Conservation (phyloP, 2,329 filamentous ascomycete species). For the Cladosporium colombiae region DNA sequence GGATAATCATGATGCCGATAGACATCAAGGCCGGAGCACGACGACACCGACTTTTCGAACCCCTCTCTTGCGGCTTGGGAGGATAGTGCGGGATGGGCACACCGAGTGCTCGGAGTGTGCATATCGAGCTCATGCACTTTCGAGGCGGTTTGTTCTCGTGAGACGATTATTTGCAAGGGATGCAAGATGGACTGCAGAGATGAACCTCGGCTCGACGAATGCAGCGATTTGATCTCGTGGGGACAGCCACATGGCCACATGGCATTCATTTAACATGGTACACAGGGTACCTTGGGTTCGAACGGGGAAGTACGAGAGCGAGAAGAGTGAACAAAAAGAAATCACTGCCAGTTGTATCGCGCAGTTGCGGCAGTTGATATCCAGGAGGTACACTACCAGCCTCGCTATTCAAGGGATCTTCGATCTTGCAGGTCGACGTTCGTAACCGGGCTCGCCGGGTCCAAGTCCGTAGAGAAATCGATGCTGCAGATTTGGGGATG, state of each 20-base stretch:
- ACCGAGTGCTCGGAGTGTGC: not conserved
- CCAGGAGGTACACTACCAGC: not conserved
- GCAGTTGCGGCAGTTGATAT: not conserved
- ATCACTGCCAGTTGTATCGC: not conserved
- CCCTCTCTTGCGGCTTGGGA: not conserved
- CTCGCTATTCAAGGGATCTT: not conserved
- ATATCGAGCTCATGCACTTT: not conserved
- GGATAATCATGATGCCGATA: slow-evolving; percentile 6
- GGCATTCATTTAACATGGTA: not conserved
- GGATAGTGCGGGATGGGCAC: not conserved
- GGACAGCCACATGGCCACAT: not conserved
- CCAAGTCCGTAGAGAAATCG: not conserved
- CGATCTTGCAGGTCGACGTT: not conserved
- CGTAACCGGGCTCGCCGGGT: not conserved
- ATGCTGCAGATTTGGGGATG: not conserved
- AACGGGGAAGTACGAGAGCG: not conserved
- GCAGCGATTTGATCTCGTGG: not conserved
- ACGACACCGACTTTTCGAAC: not conserved
- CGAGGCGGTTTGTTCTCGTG: not conserved
- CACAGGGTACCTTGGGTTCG: not conserved
- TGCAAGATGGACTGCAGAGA: not conserved
- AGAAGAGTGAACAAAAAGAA: too few relatives aligned
- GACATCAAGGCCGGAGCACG: not conserved
- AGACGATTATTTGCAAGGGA: not conserved
- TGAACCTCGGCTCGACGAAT: not conserved